phyloP scores from a whole-genome alignment of 371 early-diverging fungal species.

The Saksenaea vasiformis region DNA sequence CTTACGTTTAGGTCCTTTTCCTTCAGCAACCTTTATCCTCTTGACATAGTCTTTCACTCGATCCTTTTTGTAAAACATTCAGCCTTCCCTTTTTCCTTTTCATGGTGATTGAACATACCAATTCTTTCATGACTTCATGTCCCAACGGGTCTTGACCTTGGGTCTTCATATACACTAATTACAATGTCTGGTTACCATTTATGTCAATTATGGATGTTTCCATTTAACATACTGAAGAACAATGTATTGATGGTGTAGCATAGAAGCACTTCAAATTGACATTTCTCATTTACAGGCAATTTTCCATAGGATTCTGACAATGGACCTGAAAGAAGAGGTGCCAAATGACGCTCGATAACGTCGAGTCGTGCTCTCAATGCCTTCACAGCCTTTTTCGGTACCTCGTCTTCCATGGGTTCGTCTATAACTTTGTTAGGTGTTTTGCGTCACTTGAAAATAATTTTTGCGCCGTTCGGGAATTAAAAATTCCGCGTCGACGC shows the following conservation, averaged over 20 bases:
- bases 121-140: conserved; percentile 53
- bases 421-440: neutral
- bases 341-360: conserved; percentile 46
- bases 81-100: neutral
- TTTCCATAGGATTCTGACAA: conserved; percentile 49
- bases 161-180: conserved; percentile 52
- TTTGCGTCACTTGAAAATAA: too few species aligned
- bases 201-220: neutral
- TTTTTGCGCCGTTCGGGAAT: neutral
- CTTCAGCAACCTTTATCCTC: conserved; percentile 46
- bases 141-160: conserved; percentile 50
- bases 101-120: conserved; percentile 33
- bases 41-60: conserved; percentile 53
- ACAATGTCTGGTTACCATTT: neutral
- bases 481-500: too few species aligned
- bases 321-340: conserved; percentile 46
- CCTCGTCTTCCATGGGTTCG: conserved; percentile 10
- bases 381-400: conserved; percentile 36
- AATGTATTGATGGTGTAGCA: conserved; percentile 56
- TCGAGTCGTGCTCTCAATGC: conserved; percentile 42
- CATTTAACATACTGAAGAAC: conserved; percentile 49
- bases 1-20: conserved; percentile 43
- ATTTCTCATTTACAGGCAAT: conserved; percentile 46
- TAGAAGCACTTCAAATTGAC: conserved; percentile 56
- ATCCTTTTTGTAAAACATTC: conserved; percentile 24